phyloP scores from a whole-genome alignment of 1,139 yeast genomes.

The Scheffersomyces illinoinensis region DNA sequence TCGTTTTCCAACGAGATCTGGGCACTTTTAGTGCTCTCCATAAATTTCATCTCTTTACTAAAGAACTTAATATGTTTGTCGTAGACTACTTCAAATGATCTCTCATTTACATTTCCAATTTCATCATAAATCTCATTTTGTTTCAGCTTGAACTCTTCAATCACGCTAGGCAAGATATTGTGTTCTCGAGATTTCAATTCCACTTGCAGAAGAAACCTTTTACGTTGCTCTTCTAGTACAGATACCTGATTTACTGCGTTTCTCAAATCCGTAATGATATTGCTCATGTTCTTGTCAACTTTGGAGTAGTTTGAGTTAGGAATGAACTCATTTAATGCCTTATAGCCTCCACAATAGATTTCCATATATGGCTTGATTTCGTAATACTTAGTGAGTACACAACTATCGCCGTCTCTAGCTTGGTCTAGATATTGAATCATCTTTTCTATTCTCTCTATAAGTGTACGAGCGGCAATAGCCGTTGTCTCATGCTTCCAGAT shows the following conservation, averaged over 20 bases:
- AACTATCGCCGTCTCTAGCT: constrained; percentile 64
- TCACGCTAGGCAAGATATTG: constrained; percentile 52
- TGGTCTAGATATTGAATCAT: constrained; percentile 53
- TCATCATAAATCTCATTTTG: constrained; percentile 16
- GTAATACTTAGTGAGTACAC: constrained; percentile 44
- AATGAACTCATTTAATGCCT: constrained; percentile 42
- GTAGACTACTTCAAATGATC: constrained; percentile 33
- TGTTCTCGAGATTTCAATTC: constrained; percentile 48
- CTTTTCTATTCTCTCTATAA: constrained; percentile 40
- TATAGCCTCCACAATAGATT: constrained; percentile 45
- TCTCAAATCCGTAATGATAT: constrained; percentile 43
- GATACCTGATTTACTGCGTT: constrained; percentile 24
- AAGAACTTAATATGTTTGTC: constrained; percentile 42
- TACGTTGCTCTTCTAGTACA: constrained; percentile 33
- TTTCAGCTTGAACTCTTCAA: constrained; percentile 42
- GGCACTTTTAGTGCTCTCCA: constrained; percentile 35
- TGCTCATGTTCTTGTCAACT: constrained; percentile 41
- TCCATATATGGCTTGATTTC: constrained; percentile 45
- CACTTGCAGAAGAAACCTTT: constrained; percentile 38
- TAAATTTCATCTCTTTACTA: constrained; percentile 37
- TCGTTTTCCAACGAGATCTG: constrained; percentile 47
- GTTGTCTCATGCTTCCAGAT: constrained; percentile 52
- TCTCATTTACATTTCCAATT: constrained; percentile 23
- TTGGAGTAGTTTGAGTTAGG: constrained; percentile 50
- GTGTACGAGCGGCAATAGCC: constrained; percentile 34